Evolutionary conservation across 345 rosid species (phyloP).

Genomic region (Raphanus sativus): DNA sequence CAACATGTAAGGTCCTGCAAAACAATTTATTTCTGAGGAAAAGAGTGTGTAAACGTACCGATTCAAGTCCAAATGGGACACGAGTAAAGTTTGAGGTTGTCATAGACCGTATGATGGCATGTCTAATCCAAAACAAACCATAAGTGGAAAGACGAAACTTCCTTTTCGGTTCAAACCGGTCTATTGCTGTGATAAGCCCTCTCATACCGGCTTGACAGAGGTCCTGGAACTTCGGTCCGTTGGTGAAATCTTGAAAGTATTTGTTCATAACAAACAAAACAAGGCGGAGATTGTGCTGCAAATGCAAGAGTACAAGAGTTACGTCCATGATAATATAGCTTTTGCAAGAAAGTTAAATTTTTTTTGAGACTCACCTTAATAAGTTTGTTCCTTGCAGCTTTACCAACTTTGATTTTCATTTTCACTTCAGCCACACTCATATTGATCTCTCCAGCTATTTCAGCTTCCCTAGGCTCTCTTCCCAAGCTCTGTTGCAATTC

Average conservation of each 20-base stretch:
- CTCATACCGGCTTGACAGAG: slow-evolving; percentile 94
- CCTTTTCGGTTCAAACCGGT: slow-evolving; percentile 83
- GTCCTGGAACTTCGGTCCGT: slow-evolving; percentile 81
- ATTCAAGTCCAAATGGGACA: slow-evolving; percentile 87
- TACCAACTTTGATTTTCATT: slow-evolving; percentile 60
- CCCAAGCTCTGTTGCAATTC: slow-evolving; percentile 47
- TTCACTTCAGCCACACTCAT: slow-evolving; percentile 51
- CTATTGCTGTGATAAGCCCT: slow-evolving; percentile 88
- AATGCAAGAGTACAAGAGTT: slow-evolving; percentile 14
- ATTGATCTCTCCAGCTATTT: slow-evolving; percentile 58
- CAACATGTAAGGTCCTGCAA: not conserved
- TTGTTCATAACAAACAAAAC: slow-evolving; percentile 84
- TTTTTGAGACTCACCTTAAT: slow-evolving; percentile 57
- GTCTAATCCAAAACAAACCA: slow-evolving; percentile 91
- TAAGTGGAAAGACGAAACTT: slow-evolving; percentile 81
- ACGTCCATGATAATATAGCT: not conserved
- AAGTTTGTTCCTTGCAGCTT: slow-evolving; percentile 89
- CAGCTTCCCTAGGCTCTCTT: slow-evolving; percentile 65
- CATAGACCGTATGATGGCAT: slow-evolving; percentile 87
- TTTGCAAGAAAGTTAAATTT: not conserved
- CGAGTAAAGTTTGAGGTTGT: slow-evolving; percentile 82
- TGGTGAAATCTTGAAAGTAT: slow-evolving; percentile 79
- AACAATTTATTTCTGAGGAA: not conserved
- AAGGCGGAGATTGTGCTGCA: slow-evolving; percentile 98
- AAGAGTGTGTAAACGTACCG: slow-evolving; percentile 49